Percentiles rank a stretch among this genome's conserved stretches.
phyloP scores from a whole-genome alignment of 805 yeast species.

The Lachancea lanzarotensis region DNA sequence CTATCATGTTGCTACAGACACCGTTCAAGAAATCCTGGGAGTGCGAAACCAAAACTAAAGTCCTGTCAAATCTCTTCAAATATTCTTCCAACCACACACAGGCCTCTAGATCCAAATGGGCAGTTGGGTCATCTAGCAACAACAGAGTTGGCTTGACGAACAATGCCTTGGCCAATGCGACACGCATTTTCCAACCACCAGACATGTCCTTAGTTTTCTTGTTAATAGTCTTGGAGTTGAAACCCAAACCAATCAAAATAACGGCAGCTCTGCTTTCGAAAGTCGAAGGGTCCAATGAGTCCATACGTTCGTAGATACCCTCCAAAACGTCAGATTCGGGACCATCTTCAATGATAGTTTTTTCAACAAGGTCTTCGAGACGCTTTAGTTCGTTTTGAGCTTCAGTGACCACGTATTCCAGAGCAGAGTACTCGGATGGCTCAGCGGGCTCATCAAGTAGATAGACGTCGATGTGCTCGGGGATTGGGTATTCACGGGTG shows the following conservation, averaged over 20 bases:
- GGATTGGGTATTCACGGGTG: constrained; percentile 93
- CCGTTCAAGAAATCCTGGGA: constrained; percentile 99
- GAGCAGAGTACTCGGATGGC: constrained; percentile 84
- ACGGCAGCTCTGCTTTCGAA: constrained; percentile 95
- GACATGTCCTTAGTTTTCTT: constrained; percentile 98
- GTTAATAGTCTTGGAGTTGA: constrained; percentile 75
- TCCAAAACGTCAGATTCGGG: constrained; percentile 87
- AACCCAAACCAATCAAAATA: constrained; percentile 95
- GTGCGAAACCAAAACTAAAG: constrained; percentile 90
- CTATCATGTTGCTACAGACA: constrained; percentile 96
- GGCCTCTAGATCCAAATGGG: constrained; percentile 98
- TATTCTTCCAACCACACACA: constrained; percentile 99
- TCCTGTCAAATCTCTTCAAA: constrained; percentile 88
- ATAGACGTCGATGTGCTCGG: constrained; percentile 85
- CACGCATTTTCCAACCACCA: constrained; percentile 99
- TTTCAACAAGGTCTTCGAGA: constrained; percentile 87
- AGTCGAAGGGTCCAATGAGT: constrained; percentile 90
- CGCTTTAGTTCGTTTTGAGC: constrained; percentile 90
- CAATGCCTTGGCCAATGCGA: constrained; percentile 93
- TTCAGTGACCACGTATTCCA: constrained; percentile 94
- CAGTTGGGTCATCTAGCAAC: constrained; percentile 96
- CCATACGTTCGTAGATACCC: constrained; percentile 89
- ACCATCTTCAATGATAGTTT: constrained; percentile 81
- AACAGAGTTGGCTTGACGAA: constrained; percentile 96
- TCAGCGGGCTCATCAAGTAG: constrained; percentile 96